Conservation (phyloP, 192 early-diverging fungal genomes). For the Backusella parvicylindrica region DNA sequence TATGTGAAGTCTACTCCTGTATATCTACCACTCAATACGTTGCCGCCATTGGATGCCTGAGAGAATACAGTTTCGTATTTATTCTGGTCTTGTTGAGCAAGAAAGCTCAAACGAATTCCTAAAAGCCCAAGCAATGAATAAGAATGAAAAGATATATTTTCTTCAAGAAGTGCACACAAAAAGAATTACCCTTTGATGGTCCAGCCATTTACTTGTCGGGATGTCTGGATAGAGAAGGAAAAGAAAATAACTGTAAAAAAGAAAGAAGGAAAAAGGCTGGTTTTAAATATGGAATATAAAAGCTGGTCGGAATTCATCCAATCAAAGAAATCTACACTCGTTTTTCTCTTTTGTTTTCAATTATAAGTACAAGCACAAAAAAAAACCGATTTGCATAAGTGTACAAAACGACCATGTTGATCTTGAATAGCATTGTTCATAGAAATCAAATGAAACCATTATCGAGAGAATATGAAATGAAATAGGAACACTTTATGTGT, state of each 20-base stretch:
- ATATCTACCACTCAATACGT: conserved; percentile 27
- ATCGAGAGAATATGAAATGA: not conserved
- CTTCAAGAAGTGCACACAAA: not conserved
- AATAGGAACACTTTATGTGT: no score
- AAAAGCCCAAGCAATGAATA: not conserved
- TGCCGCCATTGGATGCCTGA: conserved; percentile 9
- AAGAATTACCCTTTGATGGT: conserved; percentile 7
- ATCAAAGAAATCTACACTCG: not conserved
- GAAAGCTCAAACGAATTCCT: conserved; percentile 40
- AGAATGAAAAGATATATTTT: not conserved
- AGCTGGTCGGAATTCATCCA: not conserved
- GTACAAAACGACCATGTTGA: not conserved
- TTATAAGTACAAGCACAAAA: not conserved
- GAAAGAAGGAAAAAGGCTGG: not conserved
- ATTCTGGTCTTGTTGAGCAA: conserved; percentile 35
- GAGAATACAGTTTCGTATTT: conserved; percentile 38
- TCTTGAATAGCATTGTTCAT: not conserved
- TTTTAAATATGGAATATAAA: not conserved
- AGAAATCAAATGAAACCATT: no score
- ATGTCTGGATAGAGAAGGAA: not conserved
- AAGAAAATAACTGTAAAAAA: not conserved
- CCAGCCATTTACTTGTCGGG: conserved; percentile 8
- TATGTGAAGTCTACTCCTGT: not conserved
- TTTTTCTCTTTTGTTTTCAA: not conserved
- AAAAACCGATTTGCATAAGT: not conserved